A percentile compares a stretch with the other conserved stretches of the same genome.
Evolutionary conservation across 306 rosid genomes (phyloP).

Genomic region (Inga oerstediana): DNA sequence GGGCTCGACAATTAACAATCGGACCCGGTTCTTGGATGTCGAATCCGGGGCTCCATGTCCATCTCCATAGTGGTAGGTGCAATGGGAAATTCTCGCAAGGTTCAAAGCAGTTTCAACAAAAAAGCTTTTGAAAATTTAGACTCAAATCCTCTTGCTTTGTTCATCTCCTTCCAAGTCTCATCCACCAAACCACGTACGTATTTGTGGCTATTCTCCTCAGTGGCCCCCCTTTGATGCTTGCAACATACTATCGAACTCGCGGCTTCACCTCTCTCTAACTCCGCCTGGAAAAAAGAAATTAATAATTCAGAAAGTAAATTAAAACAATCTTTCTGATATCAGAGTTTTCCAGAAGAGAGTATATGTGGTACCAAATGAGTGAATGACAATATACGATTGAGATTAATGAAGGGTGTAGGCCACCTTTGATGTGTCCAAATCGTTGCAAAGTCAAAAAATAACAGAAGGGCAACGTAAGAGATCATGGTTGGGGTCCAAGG

Average conservation of each 20-base stretch:
- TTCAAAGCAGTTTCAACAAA: conserved; percentile 33
- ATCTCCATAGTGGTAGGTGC: conserved; percentile 61
- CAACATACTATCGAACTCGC: conserved; percentile 47
- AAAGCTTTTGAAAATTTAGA: conserved; percentile 45
- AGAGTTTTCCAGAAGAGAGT: not conserved
- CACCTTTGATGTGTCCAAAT: conserved; percentile 56
- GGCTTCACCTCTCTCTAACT: conserved; percentile 58
- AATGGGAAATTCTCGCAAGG: conserved; percentile 56
- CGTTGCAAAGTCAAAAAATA: conserved; percentile 61
- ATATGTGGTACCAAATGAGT: not conserved
- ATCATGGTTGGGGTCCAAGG: conserved; percentile 37
- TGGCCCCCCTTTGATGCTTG: conserved; percentile 35
- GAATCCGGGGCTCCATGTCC: conserved; percentile 50
- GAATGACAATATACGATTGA: not conserved
- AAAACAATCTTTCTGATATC: not conserved
- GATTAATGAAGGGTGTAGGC: no score
- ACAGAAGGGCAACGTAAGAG: conserved; percentile 38
- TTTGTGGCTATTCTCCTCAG: conserved; percentile 31
- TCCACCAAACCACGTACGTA: conserved; percentile 34
- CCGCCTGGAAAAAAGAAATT: conserved; percentile 38
- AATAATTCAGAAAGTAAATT: not conserved
- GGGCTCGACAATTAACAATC: conserved; percentile 48
- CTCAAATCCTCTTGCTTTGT: conserved; percentile 34
- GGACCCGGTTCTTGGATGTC: conserved; percentile 33
- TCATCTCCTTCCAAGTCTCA: conserved; percentile 54